These are phyloP conservation scores for Colletotrichum spaethianum DNA, from an alignment of 2,329 filamentous ascomycete genomes.

Conservation along the genomic window DNA sequence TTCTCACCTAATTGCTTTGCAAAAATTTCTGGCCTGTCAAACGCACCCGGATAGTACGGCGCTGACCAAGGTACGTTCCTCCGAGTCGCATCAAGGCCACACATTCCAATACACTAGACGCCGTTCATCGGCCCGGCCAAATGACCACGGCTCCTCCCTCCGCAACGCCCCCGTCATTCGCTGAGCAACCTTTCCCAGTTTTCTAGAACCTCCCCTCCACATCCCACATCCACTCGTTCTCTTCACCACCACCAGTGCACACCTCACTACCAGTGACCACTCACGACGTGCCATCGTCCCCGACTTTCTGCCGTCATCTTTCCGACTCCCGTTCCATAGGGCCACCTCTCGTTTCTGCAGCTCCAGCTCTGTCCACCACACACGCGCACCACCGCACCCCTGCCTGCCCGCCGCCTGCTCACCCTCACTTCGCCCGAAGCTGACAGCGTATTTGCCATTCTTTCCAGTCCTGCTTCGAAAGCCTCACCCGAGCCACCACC, in stretches of 20 bases:
- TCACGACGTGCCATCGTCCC: constrained; percentile 4
- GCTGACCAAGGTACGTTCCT: background rate
- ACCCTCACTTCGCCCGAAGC: constrained; percentile 28
- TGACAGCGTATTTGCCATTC: constrained; percentile 38
- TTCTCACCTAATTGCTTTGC: background rate
- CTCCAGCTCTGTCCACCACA: constrained; percentile 24
- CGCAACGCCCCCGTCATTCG: constrained; percentile 30
- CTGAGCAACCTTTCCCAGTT: constrained; percentile 26
- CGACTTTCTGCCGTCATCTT: constrained; percentile 38
- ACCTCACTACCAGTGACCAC: constrained; percentile 15
- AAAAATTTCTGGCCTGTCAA: background rate
- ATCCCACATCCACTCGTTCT: constrained; percentile 19
- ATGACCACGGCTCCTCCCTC: constrained; percentile 29
- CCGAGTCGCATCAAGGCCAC: background rate
- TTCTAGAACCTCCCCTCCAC: constrained; percentile 37
- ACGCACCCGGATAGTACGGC: background rate
- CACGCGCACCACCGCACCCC: constrained; percentile 12
- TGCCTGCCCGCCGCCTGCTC: constrained; percentile 21
- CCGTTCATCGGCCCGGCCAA: constrained; percentile 33
- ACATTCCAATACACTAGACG: background rate
- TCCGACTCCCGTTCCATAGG: constrained; percentile 23
- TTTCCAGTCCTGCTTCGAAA: constrained; percentile 36
- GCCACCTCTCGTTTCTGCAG: constrained; percentile 30
- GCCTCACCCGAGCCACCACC: constrained; percentile 36
- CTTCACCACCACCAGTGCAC: background rate